A percentile compares a stretch with the other conserved stretches of the same genome.
Conservation (phyloP, 2,329 filamentous ascomycete genomes). For the Colletotrichum aenigma region DNA sequence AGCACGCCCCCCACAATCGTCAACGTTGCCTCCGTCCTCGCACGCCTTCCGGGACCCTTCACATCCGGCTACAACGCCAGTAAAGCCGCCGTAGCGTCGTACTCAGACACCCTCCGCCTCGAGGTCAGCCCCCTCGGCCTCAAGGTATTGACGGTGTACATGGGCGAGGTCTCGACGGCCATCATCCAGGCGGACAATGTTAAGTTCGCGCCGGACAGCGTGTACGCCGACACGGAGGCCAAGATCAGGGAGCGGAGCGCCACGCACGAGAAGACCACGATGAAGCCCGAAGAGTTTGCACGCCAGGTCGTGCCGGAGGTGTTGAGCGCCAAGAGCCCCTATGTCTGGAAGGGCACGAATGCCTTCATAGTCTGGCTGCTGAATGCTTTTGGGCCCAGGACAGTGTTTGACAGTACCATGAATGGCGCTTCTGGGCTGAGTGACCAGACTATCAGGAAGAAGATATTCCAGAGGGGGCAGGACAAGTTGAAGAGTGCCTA, state of each 20-base stretch:
- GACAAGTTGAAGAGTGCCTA: not conserved
- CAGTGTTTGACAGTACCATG: slow-evolving; percentile 24
- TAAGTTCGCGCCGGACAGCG: not conserved
- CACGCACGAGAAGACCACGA: not conserved
- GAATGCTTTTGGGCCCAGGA: slow-evolving; percentile 40
- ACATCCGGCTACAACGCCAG: slow-evolving; percentile 44
- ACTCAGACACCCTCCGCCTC: slow-evolving; percentile 37
- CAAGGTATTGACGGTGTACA: slow-evolving; percentile 40
- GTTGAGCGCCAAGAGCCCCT: not conserved
- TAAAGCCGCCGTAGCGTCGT: slow-evolving; percentile 45
- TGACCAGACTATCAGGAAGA: not conserved
- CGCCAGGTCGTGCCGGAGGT: not conserved
- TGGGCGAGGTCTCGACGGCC: slow-evolving; percentile 8
- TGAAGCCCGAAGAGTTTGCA: not conserved
- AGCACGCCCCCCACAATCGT: slow-evolving; percentile 27
- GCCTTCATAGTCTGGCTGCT: slow-evolving; percentile 7
- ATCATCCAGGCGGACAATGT: not conserved
- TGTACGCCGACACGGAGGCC: slow-evolving; percentile 2
- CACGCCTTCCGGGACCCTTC: slow-evolving; percentile 35
- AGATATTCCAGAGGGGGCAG: not conserved
- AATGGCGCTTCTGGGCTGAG: not conserved
- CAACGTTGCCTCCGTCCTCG: slow-evolving; percentile 44
- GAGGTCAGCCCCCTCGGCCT: slow-evolving; percentile 42
- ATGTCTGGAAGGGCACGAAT: slow-evolving; percentile 13
- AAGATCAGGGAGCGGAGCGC: not conserved